phyloP scores from a whole-genome alignment of 352 stramenopile species.

The Phytophthora ramorum region DNA sequence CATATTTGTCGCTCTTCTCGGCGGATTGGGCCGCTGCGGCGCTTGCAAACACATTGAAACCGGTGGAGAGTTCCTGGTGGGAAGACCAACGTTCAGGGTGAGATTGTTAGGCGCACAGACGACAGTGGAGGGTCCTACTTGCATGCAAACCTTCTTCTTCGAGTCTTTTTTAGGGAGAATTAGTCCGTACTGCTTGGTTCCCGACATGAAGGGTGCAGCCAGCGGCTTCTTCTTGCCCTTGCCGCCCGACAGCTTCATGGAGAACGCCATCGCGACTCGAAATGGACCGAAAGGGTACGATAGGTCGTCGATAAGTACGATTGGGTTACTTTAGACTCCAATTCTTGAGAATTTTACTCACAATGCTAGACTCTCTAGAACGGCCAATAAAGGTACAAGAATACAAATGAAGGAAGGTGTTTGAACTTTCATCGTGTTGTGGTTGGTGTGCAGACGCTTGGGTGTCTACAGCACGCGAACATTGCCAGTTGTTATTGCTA shows the following conservation, averaged over 20 bases:
- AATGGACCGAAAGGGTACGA: background rate
- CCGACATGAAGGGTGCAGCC: slow-evolving; percentile 13
- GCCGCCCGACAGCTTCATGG: slow-evolving; percentile 57
- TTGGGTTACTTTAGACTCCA: too few relatives aligned
- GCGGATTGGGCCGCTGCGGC: slow-evolving; percentile 28
- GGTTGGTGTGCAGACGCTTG: slow-evolving; percentile 2
- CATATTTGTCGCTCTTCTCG: slow-evolving; percentile 2
- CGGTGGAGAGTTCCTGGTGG: slow-evolving; percentile 27
- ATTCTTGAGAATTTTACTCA: too few relatives aligned
- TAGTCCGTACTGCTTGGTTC: slow-evolving; percentile 53
- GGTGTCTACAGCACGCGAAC: slow-evolving; percentile 6
- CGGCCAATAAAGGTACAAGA: too few relatives aligned
- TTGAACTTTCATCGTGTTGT: slow-evolving; percentile 52
- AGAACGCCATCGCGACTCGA: slow-evolving; percentile 56
- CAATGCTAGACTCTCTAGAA: too few relatives aligned
- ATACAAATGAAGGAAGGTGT: slow-evolving; percentile 35
- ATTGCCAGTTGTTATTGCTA: slow-evolving; percentile 5
- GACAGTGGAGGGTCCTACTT: slow-evolving; percentile 2
- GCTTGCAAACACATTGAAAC: slow-evolving; percentile 29
- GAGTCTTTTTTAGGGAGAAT: slow-evolving; percentile 41
- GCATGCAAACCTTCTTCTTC: slow-evolving; percentile 43
- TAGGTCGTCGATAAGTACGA: too few relatives aligned
- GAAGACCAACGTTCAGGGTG: slow-evolving; percentile 6
- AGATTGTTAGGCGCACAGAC: slow-evolving; percentile 10
- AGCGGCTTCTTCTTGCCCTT: slow-evolving; percentile 51